Base-by-base conservation (phyloP, 371 early-diverging fungal genomes). In the Rhizopus microsporus region DNA sequence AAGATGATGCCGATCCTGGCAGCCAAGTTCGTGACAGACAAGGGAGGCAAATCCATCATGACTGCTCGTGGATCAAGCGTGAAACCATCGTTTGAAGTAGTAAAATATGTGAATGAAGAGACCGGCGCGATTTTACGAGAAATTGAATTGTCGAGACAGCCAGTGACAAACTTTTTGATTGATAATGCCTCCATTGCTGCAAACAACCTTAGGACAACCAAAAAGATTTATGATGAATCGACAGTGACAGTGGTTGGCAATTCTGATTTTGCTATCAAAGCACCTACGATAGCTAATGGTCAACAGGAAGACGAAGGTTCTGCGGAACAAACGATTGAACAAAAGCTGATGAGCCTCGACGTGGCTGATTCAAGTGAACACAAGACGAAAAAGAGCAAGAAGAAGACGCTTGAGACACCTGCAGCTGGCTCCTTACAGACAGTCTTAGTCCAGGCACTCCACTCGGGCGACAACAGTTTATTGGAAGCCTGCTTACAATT, bases 401-500 rank as follows among this genome's bases (percentile, higher is more conserved):
- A 71, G 34, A 58, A 71, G 37, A 42, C 64, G 3, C 17, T 53
- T 4, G 50, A 51, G 13, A 60, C 66, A 32, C 75, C 78, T 8
- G 57, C 78, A 43, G 87, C 81, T 33, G 78, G 83, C 23, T 87
- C 91, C 10, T 70, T 93, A 54, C 87, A 88, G 59, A 75, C 83
- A 34, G 84, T 89, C 61, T 78, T 93, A 6, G 74, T 87, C 6
- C 92, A 93, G 66, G 93, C 92, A 8, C 65, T 93, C 39, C 91
- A 91, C 56, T 82, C 88, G 38, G 78, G 79, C 46, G 93, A 93
- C 68, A 43, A 62, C 15, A 75, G 74, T 31, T 71, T 92, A 16
- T 62, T 93, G 50, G 88, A 90, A 59, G 80, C 81, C 17, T 83
- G 86, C 62, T 74, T 93, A 60, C 67, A 67, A 8, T 81, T 87